Evolutionary conservation across 768 basidiomycete genomes (phyloP), one percentile per base, ranked within the genome.

Genomic region (Trametes cinnabarina): DNA sequence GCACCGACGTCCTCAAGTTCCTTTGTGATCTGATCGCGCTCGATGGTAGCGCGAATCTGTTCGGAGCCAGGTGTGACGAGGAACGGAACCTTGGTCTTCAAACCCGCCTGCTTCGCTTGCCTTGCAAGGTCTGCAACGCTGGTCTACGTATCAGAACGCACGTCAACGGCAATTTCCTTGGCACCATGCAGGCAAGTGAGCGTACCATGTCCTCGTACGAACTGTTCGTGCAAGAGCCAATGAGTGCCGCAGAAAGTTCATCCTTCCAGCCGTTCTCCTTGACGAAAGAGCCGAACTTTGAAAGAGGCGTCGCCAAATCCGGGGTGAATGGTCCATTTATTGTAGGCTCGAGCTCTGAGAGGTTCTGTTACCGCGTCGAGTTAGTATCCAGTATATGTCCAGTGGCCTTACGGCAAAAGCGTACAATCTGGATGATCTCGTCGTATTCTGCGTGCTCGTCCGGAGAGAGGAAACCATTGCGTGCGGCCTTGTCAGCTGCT

Each of bases 201-300:
- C 72, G 22, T 60, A 91, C 92, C 92, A 94, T 88, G 68, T 94
- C 92, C 71, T 96, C 92, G 69, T 98, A 99, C 5, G 94, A 97
- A 58, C 94, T 97, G 72, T 99, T 99, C 28, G 97, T 99, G 73
- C 97, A 99, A n/a, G 94, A 97, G 22, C 97, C 97, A 67, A 99
- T 99, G 25, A 99, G 80, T 48, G 81, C 85, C 22, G 94, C 96
- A 11, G 94, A 90, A 50, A 98, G 77, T 70, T 92, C 88, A 67
- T 94, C 92, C 71, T 93, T 94, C 93, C 95, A 98, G 11, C 89
- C 89, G 71, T 93, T 89, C 62, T 87, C 83, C 70, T 85, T 77
- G 19, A 98, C 79, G 70, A 96, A 86, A 4, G 77, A 67, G 28
- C 84, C 87, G 69, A 99, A 98, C 66, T 87, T 85, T 14, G 95